Base-by-base conservation (phyloP, 2,329 filamentous ascomycete species). In the Diplocarpon mali region DNA sequence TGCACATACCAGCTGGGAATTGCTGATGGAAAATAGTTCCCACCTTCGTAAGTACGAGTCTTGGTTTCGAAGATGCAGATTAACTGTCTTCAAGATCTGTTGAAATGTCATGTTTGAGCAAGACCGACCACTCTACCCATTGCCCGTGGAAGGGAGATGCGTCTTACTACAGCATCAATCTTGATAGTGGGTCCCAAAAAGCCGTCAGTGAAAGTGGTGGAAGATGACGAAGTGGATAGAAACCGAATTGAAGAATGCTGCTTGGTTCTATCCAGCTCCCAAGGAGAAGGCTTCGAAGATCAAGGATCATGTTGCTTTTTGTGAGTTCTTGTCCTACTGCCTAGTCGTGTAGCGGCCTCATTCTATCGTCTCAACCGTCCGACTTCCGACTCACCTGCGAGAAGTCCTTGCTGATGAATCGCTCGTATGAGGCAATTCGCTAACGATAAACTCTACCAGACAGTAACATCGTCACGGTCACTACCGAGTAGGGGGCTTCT, bases 81-180 rank as follows among this genome's bases (percentile, higher is more conserved):
- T 46, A 14, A 17, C 14, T 24, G 17, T 53, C 12, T 52, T 46
- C 13, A 36, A 60, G 60, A 16, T 64, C 67, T 16, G 58, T 71
- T 38, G 64, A 64, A 12, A 56, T 57, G 45, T 59, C 61, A 3
- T 60, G 64, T 52, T 62, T 70, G 53, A 65, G 50, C 12, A 60
- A 62, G 32, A 69, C 68, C 0, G 47, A 62, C 9, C 67, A 65
- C 4, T 56, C 54, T 16, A 70, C 67, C 1, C 51, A 60, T 45
- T 71, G 69, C 44, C 64, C 67, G 1, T 70, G 68, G 66, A 72
- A 71, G 47, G 69, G 69, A 32, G 56, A 64, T 36, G 68, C 69
- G 3, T 63, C 59, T 6, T 72, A 71, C 56, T 72, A 71, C 56
- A 69, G 62, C 11, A 63, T 72, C 36, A 66, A 62, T 13, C 61